Percentiles rank a stretch among this genome's conserved stretches.
phyloP scores from a whole-genome alignment of 225 moss, liverwort and hornwort genomes.

The Marchantia paleacea region DNA sequence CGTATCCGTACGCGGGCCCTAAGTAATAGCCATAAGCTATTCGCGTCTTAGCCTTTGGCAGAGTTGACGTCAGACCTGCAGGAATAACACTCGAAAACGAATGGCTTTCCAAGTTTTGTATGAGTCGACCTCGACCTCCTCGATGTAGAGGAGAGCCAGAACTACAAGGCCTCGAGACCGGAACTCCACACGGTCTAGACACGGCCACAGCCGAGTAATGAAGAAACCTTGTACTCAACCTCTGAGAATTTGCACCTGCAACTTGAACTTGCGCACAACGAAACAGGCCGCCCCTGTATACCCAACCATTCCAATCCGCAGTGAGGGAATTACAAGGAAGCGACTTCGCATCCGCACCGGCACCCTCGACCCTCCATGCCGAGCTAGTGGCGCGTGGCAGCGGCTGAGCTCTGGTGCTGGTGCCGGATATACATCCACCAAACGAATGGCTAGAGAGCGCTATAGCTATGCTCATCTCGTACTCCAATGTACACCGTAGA shows the following conservation, averaged over 20 bases:
- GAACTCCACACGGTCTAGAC: slow-evolving; percentile 18
- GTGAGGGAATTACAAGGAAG: slow-evolving; percentile 5
- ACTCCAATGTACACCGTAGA: slow-evolving; percentile 1
- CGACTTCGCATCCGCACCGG: slow-evolving; percentile 8
- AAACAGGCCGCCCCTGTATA: slow-evolving; percentile 7
- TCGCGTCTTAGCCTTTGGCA: slow-evolving; percentile 27
- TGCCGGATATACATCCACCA: slow-evolving; percentile 17
- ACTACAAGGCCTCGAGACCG: slow-evolving; percentile 1
- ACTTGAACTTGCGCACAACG: neutral
- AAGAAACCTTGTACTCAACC: neutral
- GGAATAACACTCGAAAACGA: slow-evolving; percentile 11
- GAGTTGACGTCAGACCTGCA: neutral
- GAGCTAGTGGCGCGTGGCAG: neutral
- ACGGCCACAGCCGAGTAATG: slow-evolving; percentile 3
- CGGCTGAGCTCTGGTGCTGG: slow-evolving; percentile 8
- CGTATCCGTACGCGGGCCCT: slow-evolving; percentile 81
- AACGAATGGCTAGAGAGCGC: slow-evolving; percentile 18
- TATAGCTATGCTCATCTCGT: slow-evolving; percentile 46
- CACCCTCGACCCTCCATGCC: neutral
- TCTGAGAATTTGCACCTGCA: neutral
- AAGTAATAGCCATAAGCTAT: slow-evolving; percentile 52
- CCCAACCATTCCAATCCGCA: slow-evolving; percentile 36
- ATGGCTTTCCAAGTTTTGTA: slow-evolving; percentile 10
- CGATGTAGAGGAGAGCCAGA: neutral
- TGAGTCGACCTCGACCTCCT: slow-evolving; percentile 18